Percentiles rank a stretch among this genome's conserved stretches.
These are phyloP conservation scores for Obelidium mucronatum DNA, from an alignment of 192 early-diverging fungal genomes.

Conservation along the genomic window DNA sequence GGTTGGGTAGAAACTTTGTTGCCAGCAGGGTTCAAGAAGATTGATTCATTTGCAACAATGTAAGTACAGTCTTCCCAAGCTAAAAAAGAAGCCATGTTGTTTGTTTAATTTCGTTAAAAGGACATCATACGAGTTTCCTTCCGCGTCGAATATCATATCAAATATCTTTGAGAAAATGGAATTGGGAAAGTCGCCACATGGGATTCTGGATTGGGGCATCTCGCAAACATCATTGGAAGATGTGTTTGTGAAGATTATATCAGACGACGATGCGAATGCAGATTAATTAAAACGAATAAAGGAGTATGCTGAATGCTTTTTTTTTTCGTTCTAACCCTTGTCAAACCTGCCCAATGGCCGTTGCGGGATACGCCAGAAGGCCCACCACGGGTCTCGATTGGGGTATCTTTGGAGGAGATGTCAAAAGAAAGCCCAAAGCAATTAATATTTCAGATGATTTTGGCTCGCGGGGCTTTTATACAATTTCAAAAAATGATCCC, in stretches of 20 bases:
- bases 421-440: too few species aligned
- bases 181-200: constrained; percentile 56
- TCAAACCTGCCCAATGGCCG: too few species aligned
- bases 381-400: too few species aligned
- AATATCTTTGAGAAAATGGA: constrained; percentile 69
- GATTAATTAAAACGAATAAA: constrained; percentile 18
- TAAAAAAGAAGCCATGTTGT: background rate
- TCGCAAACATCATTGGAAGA: constrained; percentile 74
- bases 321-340: too few species aligned
- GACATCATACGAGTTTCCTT: constrained; percentile 68
- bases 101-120: constrained; percentile 1
- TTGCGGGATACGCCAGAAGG: too few species aligned
- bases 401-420: too few species aligned
- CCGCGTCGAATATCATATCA: constrained; percentile 50
- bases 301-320: too few species aligned
- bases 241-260: constrained; percentile 34
- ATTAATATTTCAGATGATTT: too few species aligned
- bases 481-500: too few species aligned
- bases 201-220: constrained; percentile 78
- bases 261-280: constrained; percentile 32
- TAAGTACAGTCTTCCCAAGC: background rate
- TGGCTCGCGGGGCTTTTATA: too few species aligned
- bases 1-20: constrained; percentile 47
- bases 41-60: constrained; percentile 64
- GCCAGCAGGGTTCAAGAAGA: constrained; percentile 46